Base-by-base conservation (phyloP, 805 yeast species). In the Myxozyma melibiosi region DNA sequence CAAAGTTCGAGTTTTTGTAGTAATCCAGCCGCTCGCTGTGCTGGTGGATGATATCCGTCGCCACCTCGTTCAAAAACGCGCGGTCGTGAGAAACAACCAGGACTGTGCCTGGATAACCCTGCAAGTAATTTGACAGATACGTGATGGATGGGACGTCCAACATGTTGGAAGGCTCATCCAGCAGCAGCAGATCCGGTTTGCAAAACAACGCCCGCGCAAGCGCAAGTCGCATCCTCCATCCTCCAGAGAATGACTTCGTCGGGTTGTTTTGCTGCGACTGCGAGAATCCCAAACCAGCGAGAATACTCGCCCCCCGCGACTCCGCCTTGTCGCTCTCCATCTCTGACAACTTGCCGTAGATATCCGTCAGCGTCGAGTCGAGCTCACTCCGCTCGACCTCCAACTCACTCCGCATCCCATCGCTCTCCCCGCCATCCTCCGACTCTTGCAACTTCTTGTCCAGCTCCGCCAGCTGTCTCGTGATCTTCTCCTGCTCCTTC, bases 211-310 rank as follows among this genome's bases (percentile, higher is more conserved):
- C 99, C 75, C 99, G 84, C 2, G 99, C 99, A 59, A 94, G 80
- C n/a, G 97, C 88, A 64, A 94, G 80, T 78, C 99, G 88, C 99
- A 94, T 94, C 81, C 99, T 86, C 99, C 99, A 94, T 84, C 99
- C 99, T 82, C 99, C 99, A 51, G 97, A 90, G 72, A 94, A 94
- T 27, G 90, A 81, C 64, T 90, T 92, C 4, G 98, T 90, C 31
- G 96, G 85, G 62, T 79, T 78, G 45, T 78, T 75, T 72, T 94
- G 99, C 4, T 97, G 81, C 67, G 87, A 96, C 62, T 83, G 82
- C 45, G 96, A 84, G 78, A 94, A 94, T 55, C 99, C 99, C 61
- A 94, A 79, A 70, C 99, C 99, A 62, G 74, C 88, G 62, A 94
- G 77, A 59, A 94, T 92, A 9, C 95, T 84, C 1, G 98, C 97